These are phyloP conservation scores for Podila horticola DNA, from an alignment of 192 early-diverging fungal species.

Conservation along the genomic window DNA sequence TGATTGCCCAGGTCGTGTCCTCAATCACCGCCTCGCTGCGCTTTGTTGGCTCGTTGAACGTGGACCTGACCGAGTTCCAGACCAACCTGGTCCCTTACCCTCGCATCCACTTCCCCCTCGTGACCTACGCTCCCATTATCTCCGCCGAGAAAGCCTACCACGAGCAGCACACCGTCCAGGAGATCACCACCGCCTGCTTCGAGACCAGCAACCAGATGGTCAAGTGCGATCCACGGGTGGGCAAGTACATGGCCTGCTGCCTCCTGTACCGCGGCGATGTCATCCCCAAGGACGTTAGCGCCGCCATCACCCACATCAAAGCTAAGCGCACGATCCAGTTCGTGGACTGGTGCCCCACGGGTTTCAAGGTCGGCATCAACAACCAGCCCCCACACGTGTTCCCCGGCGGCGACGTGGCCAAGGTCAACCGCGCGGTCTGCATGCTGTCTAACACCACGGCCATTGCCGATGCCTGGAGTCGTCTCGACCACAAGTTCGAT, in stretches of 20 bases:
- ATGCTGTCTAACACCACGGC: slow-evolving; percentile 99
- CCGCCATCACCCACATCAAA: slow-evolving; percentile 88
- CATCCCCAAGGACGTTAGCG: slow-evolving; percentile 97
- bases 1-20: slow-evolving; percentile 99
- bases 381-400: slow-evolving; percentile 83
- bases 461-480: slow-evolving; percentile 99
- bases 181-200: slow-evolving; percentile 98
- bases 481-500: slow-evolving; percentile 99
- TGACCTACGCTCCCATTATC: slow-evolving; percentile 96
- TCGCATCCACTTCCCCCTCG: slow-evolving; percentile 98
- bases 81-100: slow-evolving; percentile 99
- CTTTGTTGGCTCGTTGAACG: slow-evolving; percentile 98
- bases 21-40: slow-evolving; percentile 99
- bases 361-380: slow-evolving; percentile 99
- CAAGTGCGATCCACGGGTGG: slow-evolving; percentile 97
- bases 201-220: slow-evolving; percentile 99
- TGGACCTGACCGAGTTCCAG: slow-evolving; percentile 99
- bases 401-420: slow-evolving; percentile 86
- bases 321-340: slow-evolving; percentile 97
- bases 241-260: slow-evolving; percentile 99
- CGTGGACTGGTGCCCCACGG: slow-evolving; percentile 99
- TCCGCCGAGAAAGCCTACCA: slow-evolving; percentile 96
- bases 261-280: slow-evolving; percentile 99
- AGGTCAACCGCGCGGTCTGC: slow-evolving; percentile 96
- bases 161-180: slow-evolving; percentile 94